Conservation (phyloP, 202 grass and related monocot genomes). For the Hordeum pubiflorum region DNA sequence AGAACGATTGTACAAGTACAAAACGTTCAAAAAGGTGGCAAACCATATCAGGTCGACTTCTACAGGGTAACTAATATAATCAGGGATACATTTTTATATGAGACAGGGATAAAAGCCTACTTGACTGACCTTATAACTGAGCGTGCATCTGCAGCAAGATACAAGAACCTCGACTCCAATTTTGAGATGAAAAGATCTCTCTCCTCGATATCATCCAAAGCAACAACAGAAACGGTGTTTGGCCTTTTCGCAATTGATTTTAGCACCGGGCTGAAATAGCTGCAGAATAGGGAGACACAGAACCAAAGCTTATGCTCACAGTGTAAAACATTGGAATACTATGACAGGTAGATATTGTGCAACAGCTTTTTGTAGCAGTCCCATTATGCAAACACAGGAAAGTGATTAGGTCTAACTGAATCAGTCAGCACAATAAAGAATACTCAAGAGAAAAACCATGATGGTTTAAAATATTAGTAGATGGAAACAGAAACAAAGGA, state of each 20-base stretch:
- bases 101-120: background rate
- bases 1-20: constrained; percentile 1
- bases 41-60: background rate
- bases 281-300: constrained; percentile 26
- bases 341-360: background rate
- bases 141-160: constrained; percentile 89
- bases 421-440: background rate
- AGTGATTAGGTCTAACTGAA: background rate
- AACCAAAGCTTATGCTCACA: background rate
- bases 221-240: constrained; percentile 30
- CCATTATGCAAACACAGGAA: background rate
- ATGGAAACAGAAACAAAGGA: background rate
- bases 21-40: background rate
- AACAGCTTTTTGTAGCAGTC: background rate
- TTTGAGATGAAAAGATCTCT: constrained; percentile 80
- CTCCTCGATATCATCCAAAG: constrained; percentile 79
- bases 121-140: constrained; percentile 65
- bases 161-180: constrained; percentile 85
- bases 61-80: background rate
- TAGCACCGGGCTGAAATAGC: constrained; percentile 88
- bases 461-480: background rate
- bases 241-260: constrained; percentile 75
- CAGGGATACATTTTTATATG: background rate
- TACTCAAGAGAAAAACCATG: background rate
- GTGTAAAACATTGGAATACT: background rate